Base-by-base conservation (phyloP, 192 early-diverging fungal species). In the Jimgerdemannia lactiflua region DNA sequence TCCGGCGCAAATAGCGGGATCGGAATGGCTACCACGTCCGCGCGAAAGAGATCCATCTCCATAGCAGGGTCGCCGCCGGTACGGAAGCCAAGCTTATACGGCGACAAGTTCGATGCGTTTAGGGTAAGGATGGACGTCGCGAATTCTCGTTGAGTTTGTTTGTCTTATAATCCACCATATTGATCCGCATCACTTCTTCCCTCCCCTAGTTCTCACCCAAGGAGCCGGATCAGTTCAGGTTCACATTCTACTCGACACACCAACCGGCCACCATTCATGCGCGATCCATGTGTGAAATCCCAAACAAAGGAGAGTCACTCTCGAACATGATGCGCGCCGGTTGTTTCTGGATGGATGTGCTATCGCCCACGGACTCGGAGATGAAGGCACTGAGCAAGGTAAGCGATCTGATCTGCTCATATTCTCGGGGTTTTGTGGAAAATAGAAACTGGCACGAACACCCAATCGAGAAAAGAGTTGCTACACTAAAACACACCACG, bases 341-440 rank as follows among this genome's bases (percentile, higher is more conserved):
- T 41, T 14, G 19, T 20, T 68, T 10, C 19, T 94, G 92, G 92
- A 72, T 94, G n/a, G 91, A 94, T 81, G 83, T 91, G 19, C 77
- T 87, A 42, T 78, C 86, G 18, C 91, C 92, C 3, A 89, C 86
- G 0, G 86, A 90, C 29, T 79, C 79, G 65, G 91, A 94, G 73
- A 90, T 92, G 73, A 71, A 76, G 6, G 85, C 85, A 49, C 71
- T 92, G 65, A 84, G 85, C 72, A 86, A 86, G 71, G 85, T 88
- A 77, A 77, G 70, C 67, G 6, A 14, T 7, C 19, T 59, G 49
- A 6, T 59, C 14, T 59, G 6, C 14, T 6, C 40, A 4, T 29
- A 29, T 29, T 29, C 29, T 29, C 29, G 29, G 29, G 29, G 0
- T 39, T 81, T 29, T 29, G 29, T 29, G 29, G 29, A 29, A 29